Conservation (phyloP, 116 monocot species). For the Cymodocea nodosa region DNA sequence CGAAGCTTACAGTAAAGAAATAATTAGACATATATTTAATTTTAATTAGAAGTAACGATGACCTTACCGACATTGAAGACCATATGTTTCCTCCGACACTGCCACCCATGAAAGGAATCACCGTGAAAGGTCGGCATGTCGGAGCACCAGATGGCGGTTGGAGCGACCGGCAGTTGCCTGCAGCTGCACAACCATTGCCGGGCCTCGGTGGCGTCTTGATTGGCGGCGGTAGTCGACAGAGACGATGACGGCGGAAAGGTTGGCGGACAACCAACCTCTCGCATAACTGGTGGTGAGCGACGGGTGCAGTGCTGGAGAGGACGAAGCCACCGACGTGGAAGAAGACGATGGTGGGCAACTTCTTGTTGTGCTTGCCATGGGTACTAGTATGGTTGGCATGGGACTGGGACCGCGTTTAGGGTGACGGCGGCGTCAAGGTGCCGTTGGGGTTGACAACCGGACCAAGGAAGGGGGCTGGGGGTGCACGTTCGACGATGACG, state of each 20-base stretch:
- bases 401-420: slow-evolving; percentile 1
- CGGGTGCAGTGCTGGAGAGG: slow-evolving; percentile 26
- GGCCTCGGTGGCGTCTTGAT: slow-evolving; percentile 41
- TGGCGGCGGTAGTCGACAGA: slow-evolving; percentile 52
- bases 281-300: slow-evolving; percentile 31
- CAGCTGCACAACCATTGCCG: slow-evolving; percentile 21
- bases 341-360: slow-evolving; percentile 33
- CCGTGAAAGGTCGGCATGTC: neutral
- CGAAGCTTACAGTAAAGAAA: too few relatives aligned
- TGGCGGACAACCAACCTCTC: slow-evolving; percentile 8
- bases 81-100: neutral
- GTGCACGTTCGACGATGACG: too few relatives aligned
- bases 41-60: too few relatives aligned
- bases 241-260: slow-evolving; percentile 30
- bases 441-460: too few relatives aligned
- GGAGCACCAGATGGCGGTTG: slow-evolving; percentile 2
- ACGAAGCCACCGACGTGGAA: slow-evolving; percentile 28
- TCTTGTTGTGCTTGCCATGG: neutral
- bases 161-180: neutral
- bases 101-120: neutral
- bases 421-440: slow-evolving; percentile 2
- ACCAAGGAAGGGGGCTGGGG: slow-evolving; percentile 3
- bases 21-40: too few relatives aligned
- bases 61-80: neutral
- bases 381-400: neutral